Evolutionary conservation across 257 asterid species (phyloP).

Genomic region (Nicotiana knightiana): DNA sequence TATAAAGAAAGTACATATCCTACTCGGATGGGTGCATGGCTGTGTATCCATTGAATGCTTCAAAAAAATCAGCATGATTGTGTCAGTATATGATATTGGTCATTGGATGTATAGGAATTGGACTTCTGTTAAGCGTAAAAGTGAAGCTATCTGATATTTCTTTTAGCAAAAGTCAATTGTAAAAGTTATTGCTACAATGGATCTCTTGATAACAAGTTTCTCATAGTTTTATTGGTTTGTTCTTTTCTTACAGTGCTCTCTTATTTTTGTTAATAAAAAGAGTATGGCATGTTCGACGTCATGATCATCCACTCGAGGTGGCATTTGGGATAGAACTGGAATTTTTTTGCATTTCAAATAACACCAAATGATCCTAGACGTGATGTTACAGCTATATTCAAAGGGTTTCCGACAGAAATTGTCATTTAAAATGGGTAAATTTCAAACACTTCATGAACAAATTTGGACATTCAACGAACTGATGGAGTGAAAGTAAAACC

Average conservation of each 20-base stretch:
- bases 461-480: no score
- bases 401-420: no score
- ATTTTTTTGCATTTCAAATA: no score
- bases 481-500: no score
- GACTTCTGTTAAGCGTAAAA: background rate
- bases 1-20: background rate
- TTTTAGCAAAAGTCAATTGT: background rate
- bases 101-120: conserved; percentile 1
- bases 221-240: background rate
- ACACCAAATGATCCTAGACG: no score
- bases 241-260: background rate
- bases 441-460: no score
- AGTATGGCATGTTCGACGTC: no score
- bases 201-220: background rate
- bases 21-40: background rate
- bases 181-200: background rate
- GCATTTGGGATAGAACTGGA: no score
- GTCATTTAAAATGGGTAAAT: no score
- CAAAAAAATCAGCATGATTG: background rate
- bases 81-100: background rate
- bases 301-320: background rate
- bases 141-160: background rate
- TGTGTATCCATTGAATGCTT: background rate
- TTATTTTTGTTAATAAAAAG: background rate
- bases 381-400: no score